A percentile compares a stretch with the other conserved stretches of the same genome.
These are phyloP conservation scores for Eucalyptus viminalis DNA, from an alignment of 345 rosid genomes.

Conservation along the genomic window DNA sequence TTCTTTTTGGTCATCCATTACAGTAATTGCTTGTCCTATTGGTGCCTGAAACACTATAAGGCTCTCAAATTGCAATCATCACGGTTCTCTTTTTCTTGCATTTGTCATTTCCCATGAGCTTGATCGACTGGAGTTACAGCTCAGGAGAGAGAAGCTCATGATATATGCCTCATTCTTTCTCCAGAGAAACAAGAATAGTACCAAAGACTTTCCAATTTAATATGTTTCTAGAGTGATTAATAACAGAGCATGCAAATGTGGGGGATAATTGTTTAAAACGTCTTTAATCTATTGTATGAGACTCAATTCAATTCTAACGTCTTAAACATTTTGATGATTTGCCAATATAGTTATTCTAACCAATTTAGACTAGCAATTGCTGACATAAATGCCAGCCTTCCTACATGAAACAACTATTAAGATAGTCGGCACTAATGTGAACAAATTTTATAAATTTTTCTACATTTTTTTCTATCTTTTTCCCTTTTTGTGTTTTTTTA, in stretches of 20 bases:
- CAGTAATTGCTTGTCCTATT: not conserved
- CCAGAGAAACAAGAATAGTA: not conserved
- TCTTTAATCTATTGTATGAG: not conserved
- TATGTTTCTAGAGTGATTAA: not conserved
- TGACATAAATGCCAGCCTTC: accelerated
- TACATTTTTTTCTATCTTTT: too few species aligned
- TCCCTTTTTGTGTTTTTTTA: too few species aligned
- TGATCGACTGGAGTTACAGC: not conserved
- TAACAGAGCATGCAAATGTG: not conserved
- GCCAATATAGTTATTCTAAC: not conserved
- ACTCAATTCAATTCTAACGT: not conserved
- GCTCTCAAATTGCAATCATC: not conserved
- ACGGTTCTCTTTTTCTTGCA: not conserved
- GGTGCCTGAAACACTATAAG: not conserved
- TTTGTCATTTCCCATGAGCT: not conserved
- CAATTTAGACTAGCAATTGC: not conserved
- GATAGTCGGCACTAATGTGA: accelerated
- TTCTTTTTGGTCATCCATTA: too few species aligned
- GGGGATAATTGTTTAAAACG: not conserved
- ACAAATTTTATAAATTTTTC: not conserved
- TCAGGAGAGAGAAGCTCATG: not conserved
- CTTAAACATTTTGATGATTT: too few species aligned
- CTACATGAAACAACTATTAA: not conserved
- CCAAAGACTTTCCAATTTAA: not conserved
- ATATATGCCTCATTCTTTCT: not conserved